These are phyloP conservation scores for Wallacemonas sp. DNA, from an alignment of 208 protist genomes.

Conservation along the genomic window DNA sequence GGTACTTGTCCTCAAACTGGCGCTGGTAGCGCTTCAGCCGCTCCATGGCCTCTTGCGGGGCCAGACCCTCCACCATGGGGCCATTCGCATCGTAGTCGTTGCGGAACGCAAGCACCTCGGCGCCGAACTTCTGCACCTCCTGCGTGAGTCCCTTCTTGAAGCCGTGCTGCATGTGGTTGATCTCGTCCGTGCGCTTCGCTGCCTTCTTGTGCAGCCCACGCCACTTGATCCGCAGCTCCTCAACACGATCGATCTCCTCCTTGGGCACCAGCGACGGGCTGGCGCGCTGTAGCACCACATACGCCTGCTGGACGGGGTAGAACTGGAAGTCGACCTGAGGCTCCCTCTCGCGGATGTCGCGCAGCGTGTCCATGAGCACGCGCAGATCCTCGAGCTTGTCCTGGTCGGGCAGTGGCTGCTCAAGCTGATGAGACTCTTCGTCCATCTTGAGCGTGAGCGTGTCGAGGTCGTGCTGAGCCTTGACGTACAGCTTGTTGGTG, in stretches of 20 bases:
- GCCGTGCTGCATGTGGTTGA: constrained; percentile 89
- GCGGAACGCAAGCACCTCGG: constrained; percentile 92
- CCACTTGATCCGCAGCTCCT: constrained; percentile 93
- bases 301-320: constrained; percentile 93
- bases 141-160: constrained; percentile 94
- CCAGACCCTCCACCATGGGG: constrained; percentile 94
- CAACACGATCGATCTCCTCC: constrained; percentile 95
- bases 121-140: constrained; percentile 93
- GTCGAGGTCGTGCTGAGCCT: constrained; percentile 89
- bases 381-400: constrained; percentile 94
- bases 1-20: constrained; percentile 95
- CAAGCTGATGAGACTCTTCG: constrained; percentile 87
- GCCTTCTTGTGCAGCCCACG: constrained; percentile 85
- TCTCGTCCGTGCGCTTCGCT: constrained; percentile 80
- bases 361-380: constrained; percentile 91
- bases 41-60: constrained; percentile 94
- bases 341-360: constrained; percentile 91
- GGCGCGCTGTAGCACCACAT: constrained; percentile 91
- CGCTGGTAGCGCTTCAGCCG: constrained; percentile 95
- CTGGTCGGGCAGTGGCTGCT: constrained; percentile 91
- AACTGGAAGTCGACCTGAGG: constrained; percentile 93
- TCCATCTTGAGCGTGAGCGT: constrained; percentile 93
- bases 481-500: constrained; percentile 92
- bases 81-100: constrained; percentile 96
- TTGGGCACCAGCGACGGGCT: constrained; percentile 89